Evolutionary conservation across 345 rosid genomes (phyloP).

Genomic region (Arabidopsis suecica): DNA sequence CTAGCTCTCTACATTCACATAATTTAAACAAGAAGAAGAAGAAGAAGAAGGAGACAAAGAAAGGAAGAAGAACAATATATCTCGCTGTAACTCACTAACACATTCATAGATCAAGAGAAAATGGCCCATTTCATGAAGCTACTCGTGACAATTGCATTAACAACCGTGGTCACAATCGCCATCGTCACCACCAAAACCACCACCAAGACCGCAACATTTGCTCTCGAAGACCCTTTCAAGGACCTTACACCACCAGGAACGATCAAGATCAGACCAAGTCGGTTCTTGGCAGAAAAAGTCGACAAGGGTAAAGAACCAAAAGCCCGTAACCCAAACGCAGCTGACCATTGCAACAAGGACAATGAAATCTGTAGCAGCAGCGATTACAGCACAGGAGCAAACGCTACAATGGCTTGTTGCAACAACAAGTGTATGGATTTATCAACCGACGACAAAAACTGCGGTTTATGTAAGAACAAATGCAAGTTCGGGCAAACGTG

Average conservation of each 20-base stretch:
- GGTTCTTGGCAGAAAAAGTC: slow-evolving; percentile 59
- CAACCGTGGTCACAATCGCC: slow-evolving; percentile 55
- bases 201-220: slow-evolving; percentile 23
- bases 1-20: slow-evolving; percentile 26
- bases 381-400: slow-evolving; percentile 43
- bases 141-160: slow-evolving; percentile 50
- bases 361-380: slow-evolving; percentile 45
- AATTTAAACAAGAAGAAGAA: neutral
- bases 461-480: slow-evolving; percentile 75
- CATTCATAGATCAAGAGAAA: neutral
- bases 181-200: slow-evolving; percentile 49
- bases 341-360: slow-evolving; percentile 68
- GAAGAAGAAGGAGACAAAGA: slow-evolving; percentile 21
- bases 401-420: slow-evolving; percentile 59
- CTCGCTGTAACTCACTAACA: slow-evolving; percentile 8
- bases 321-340: slow-evolving; percentile 64
- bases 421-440: slow-evolving; percentile 79
- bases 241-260: slow-evolving; percentile 12
- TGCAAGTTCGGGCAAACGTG: slow-evolving; percentile 68
- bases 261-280: slow-evolving; percentile 55
- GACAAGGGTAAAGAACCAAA: slow-evolving; percentile 27
- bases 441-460: slow-evolving; percentile 55
- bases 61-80: slow-evolving; percentile 21
- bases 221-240: slow-evolving; percentile 1
- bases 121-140: slow-evolving; percentile 52